Percentiles rank a stretch among this genome's conserved stretches.
Conservation (phyloP, 2,329 filamentous ascomycete species). For the Alternaria brassicicola region DNA sequence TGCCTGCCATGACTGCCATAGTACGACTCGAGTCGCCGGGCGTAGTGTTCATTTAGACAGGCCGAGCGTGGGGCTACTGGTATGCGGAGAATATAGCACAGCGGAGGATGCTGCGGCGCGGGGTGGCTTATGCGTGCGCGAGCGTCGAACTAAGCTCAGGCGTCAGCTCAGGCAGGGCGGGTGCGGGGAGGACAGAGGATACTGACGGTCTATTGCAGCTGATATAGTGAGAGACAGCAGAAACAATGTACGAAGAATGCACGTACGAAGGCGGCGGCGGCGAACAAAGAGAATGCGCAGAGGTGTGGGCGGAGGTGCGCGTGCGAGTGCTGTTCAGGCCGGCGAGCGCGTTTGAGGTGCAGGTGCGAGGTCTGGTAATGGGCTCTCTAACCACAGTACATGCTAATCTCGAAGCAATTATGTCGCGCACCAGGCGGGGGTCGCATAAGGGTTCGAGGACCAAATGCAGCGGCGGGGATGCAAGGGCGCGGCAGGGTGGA, state of each 20-base stretch:
- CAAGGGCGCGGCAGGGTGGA: constrained; percentile 34
- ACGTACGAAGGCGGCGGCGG: constrained; percentile 33
- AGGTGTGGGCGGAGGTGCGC: constrained; percentile 12
- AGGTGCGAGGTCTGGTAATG: background rate
- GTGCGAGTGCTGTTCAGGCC: constrained; percentile 24
- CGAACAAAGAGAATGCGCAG: constrained; percentile 38
- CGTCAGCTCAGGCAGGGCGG: constrained; percentile 41
- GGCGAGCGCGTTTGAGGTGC: constrained; percentile 33
- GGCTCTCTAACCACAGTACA: constrained; percentile 43
- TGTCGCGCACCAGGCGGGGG: constrained; percentile 47
- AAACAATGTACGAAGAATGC: constrained; percentile 32
- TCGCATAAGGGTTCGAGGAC: constrained; percentile 46
- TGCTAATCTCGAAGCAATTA: constrained; percentile 48
- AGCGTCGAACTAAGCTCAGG: constrained; percentile 39
- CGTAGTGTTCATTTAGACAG: constrained; percentile 25
- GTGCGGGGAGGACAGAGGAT: constrained; percentile 15
- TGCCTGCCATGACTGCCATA: constrained; percentile 41
- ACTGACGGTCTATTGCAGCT: constrained; percentile 25
- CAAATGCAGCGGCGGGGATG: constrained; percentile 31
- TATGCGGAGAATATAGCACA: constrained; percentile 10
- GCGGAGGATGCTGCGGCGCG: constrained; percentile 16
- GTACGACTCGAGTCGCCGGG: constrained; percentile 27
- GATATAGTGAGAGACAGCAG: constrained; percentile 18
- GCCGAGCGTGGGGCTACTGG: constrained; percentile 9
- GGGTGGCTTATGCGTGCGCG: constrained; percentile 33